A percentile compares a stretch with the other conserved stretches of the same genome.
Evolutionary conservation across 257 asterid species (phyloP).

Genomic region (Rhazya stricta): DNA sequence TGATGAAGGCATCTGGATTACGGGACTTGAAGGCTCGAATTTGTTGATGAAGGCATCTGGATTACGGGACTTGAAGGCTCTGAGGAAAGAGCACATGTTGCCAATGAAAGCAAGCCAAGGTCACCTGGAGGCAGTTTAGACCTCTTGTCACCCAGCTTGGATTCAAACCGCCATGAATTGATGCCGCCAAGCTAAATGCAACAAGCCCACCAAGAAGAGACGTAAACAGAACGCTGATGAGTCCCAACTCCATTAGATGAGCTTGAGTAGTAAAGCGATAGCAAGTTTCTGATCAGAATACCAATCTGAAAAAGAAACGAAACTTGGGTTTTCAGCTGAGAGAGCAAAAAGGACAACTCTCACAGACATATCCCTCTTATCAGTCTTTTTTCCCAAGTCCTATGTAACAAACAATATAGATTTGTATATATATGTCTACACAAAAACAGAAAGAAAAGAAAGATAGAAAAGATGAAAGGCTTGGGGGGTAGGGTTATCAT

Average conservation of each 20-base stretch:
- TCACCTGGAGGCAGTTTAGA: slow-evolving; percentile 84
- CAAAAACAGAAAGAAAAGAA: not conserved
- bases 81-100: slow-evolving; percentile 80
- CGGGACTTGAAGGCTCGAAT: too few species aligned
- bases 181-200: slow-evolving; percentile 30
- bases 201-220: slow-evolving; percentile 20
- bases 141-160: slow-evolving; percentile 42
- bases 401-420: not conserved
- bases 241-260: slow-evolving; percentile 17
- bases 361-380: slow-evolving; percentile 11
- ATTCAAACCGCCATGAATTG: slow-evolving; percentile 53
- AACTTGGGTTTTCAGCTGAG: not conserved
- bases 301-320: not conserved
- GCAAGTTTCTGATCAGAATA: not conserved
- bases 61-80: slow-evolving; percentile 59
- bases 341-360: not conserved
- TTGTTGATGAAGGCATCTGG: slow-evolving; percentile 72
- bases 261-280: not conserved
- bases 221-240: slow-evolving; percentile 7
- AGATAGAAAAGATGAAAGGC: not conserved
- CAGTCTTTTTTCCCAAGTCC: slow-evolving; percentile 16
- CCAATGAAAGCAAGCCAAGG: slow-evolving; percentile 88
- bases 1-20: too few species aligned
- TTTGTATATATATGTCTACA: not conserved
- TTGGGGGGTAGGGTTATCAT: too few species aligned